Evolutionary conservation across 164 flowering plant genomes (phyloP), one percentile per base, ranked within the genome.

Genomic region (Taxillus chinensis): DNA sequence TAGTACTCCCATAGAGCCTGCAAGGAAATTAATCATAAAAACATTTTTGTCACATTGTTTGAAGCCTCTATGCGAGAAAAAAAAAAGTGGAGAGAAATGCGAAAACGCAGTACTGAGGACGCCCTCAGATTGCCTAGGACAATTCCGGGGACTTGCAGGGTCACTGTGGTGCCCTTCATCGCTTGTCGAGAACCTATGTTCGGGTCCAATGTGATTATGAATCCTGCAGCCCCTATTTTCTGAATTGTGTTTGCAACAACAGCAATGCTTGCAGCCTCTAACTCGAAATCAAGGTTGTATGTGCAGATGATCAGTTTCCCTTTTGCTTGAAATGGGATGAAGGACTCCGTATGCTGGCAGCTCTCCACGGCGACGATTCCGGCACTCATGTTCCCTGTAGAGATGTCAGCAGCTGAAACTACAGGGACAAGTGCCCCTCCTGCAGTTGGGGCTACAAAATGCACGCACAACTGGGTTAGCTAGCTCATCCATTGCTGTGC

Each of bases 1-100:
- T 83, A 83, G 61, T 81, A 81, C 50, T 79, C 70, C 83, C 82
- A 77, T 7, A 83, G 68, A 60, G 76, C 75, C 87, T 83, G 65
- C 63, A 68, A 7, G 53, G 12, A 7, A 64, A 63, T 58, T 43
- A 9, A 43, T 0, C 46, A 43, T 6, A 6, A 6, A 27, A 27
- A 27, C 27, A 27, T 27, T 27, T 27, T 27, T 27, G 27, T 27
- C 27, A 27, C 27, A 2, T 27, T 27, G 27, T 27, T 27, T 0
- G 2, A 27, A 9, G 46, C 46, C 46, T 43, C 10, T 9, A 43
- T 6, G 46, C 46, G 10, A 43, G 10, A 43, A 43, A 43, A 6
- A 43, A 9, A 43, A 43, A 43, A 43, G 8, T 6, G 8, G 10
- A 9, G 10, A 9, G 10, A 1, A 43, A 9, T 43, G 46, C 10